Base-by-base conservation (phyloP, 225 moss, liverwort and hornwort genomes). In the Sphagnum tenellum region DNA sequence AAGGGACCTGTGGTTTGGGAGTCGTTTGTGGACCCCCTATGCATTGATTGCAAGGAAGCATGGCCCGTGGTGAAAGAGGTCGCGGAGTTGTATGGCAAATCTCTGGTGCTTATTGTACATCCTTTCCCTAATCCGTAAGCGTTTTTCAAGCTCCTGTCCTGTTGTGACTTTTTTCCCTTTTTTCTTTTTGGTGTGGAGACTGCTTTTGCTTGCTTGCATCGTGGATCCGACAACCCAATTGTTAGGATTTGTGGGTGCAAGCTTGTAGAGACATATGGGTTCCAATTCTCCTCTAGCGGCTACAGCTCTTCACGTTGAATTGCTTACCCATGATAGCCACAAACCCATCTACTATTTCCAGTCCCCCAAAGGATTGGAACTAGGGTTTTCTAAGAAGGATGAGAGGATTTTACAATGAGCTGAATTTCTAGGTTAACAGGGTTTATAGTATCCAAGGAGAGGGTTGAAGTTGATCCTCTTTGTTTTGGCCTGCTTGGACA, bases 81-180 rank as follows among this genome's bases (percentile, higher is more conserved):
- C 56, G 62, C 77, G 7, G 70, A 73, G 45, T 75, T 75, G 44
- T 92, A 90, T 48, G 88, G 85, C 59, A 56, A 62, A 0, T 70
- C 66, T 4, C 29, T 92, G 13, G 52, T 75, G 48, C 63, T 85
- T 70, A 67, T 89, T 55, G 70, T 90, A 71, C 90, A 92, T 64
- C 76, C 76, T 9, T 92, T 92, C 60, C 92, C 92, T 66, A 85
- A 72, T 58, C 85, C 87, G 88, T 96, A 60, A 79, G 86, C 45
- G 5, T 58, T 44, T 56, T 13, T 56, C 56, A 56, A 56, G 11
- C 56, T 56, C 56, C 2, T 13, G 11, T 29, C 29, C 29, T 1
- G 29, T 29, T 29, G 29, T 1, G 14, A 14, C 59, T 45, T 29
- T 60, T 3, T 60, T 77, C 45, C 10, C 12, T 12, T 49, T 12